These are phyloP conservation scores for Saxophila tyrrhenica DNA, from an alignment of 495 filamentous ascomycete genomes.

Conservation along the genomic window DNA sequence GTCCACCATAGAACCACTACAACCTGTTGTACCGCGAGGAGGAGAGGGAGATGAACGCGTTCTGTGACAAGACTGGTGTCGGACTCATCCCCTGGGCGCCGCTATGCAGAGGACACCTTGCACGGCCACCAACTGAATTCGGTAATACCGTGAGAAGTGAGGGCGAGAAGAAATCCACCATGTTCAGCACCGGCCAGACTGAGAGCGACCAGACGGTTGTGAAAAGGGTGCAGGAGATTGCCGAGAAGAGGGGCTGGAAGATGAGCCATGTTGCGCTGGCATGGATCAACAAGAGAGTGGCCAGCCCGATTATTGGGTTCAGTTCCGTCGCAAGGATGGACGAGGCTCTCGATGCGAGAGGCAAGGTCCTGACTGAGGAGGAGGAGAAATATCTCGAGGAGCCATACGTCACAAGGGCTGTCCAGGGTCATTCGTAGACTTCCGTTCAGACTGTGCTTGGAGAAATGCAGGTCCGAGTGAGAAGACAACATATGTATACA, in stretches of 20 bases:
- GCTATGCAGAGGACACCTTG: constrained; percentile 29
- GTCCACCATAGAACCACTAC: constrained; percentile 28
- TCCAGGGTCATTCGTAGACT: constrained; percentile 15
- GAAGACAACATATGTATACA: too few species aligned
- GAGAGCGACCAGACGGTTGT: constrained; percentile 21
- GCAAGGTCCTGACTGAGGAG: constrained; percentile 23
- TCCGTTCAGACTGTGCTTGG: neutral
- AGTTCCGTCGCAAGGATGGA: constrained; percentile 22
- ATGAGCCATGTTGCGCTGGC: constrained; percentile 14
- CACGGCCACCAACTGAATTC: constrained; percentile 21
- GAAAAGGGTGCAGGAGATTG: constrained; percentile 15
- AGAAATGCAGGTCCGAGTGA: too few species aligned
- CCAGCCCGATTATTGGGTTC: constrained; percentile 32
- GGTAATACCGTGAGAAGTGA: constrained; percentile 10
- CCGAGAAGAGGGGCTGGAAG: constrained; percentile 9
- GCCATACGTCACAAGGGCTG: constrained; percentile 18
- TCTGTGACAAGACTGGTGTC: neutral
- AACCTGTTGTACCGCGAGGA: constrained; percentile 49
- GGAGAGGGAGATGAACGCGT: constrained; percentile 22
- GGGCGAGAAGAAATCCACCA: constrained; percentile 15
- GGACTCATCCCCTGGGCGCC: constrained; percentile 19
- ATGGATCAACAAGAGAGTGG: constrained; percentile 7
- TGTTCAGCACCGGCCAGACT: constrained; percentile 13
- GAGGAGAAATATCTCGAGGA: constrained; percentile 29
- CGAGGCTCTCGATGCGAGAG: constrained; percentile 19